A percentile compares a stretch with the other conserved stretches of the same genome.
Evolutionary conservation across 2,329 filamentous ascomycete species (phyloP).

Genomic region (Metarhizium robertsii): DNA sequence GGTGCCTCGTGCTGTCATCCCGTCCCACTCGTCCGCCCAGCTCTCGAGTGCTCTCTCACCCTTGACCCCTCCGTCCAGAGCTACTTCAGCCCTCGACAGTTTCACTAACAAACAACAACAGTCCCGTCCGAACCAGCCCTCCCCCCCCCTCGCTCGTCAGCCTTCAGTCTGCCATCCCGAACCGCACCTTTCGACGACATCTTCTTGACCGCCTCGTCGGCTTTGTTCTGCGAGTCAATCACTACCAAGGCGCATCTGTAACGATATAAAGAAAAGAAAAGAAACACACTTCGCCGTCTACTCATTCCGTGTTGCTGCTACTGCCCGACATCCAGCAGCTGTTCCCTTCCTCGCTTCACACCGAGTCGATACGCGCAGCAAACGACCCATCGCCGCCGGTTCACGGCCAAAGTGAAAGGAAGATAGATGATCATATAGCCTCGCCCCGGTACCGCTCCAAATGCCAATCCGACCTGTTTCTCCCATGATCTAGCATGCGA

Average conservation of each 20-base stretch:
- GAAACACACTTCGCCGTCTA: neutral
- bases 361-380: neutral
- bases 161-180: neutral
- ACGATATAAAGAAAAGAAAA: neutral
- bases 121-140: neutral
- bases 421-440: neutral
- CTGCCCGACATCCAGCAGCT: neutral
- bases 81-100: neutral
- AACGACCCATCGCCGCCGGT: neutral
- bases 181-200: neutral
- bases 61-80: neutral
- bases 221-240: neutral
- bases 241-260: neutral
- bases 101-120: neutral
- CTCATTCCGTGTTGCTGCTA: neutral
- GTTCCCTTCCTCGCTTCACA: neutral
- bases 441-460: neutral
- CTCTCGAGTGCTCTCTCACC: too few species aligned
- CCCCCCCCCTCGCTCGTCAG: neutral
- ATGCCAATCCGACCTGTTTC: neutral
- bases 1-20: too few species aligned
- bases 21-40: too few species aligned
- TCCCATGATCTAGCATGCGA: neutral
- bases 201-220: neutral
- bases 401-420: neutral